A percentile compares a stretch with the other conserved stretches of the same genome.
Conservation (phyloP, 164 flowering plant genomes). For the Annona squamosa region DNA sequence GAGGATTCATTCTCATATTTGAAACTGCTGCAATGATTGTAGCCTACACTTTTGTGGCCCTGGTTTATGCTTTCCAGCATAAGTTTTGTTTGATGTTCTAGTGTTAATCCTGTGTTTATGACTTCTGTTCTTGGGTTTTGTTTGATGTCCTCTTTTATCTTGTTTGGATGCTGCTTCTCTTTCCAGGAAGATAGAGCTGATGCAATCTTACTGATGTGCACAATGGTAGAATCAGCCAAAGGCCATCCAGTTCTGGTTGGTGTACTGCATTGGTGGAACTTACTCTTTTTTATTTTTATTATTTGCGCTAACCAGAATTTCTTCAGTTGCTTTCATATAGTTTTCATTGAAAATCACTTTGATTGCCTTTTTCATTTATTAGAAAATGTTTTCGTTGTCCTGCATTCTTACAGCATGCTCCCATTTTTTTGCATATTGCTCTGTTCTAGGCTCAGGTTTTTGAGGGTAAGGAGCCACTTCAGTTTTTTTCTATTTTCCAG, state of each 20-base stretch:
- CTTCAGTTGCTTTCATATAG: neutral
- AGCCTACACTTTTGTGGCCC: too few relatives aligned
- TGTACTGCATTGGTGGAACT: neutral
- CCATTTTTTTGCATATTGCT: neutral
- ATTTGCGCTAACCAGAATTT: neutral
- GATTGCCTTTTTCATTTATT: neutral
- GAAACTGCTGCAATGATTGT: too few relatives aligned
- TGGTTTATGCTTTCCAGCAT: too few relatives aligned
- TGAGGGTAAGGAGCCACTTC: constrained; percentile 56
- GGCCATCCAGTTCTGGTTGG: constrained; percentile 43
- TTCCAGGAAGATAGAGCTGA: constrained; percentile 51
- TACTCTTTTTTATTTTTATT: constrained; percentile 2
- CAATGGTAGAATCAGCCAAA: constrained; percentile 34
- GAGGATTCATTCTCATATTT: neutral
- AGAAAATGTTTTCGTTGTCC: neutral
- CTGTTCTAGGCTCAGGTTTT: constrained; percentile 49
- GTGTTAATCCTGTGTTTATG: neutral
- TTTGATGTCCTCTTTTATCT: neutral
- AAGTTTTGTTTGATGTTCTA: neutral
- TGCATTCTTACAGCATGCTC: neutral
- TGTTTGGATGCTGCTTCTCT: neutral
- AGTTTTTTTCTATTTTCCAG: constrained; percentile 49
- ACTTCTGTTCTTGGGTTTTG: neutral
- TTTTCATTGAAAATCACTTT: neutral
- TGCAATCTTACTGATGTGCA: constrained; percentile 40